Base-by-base conservation (phyloP, 805 yeast genomes). In the Saccharomycopsis fibuligera region DNA sequence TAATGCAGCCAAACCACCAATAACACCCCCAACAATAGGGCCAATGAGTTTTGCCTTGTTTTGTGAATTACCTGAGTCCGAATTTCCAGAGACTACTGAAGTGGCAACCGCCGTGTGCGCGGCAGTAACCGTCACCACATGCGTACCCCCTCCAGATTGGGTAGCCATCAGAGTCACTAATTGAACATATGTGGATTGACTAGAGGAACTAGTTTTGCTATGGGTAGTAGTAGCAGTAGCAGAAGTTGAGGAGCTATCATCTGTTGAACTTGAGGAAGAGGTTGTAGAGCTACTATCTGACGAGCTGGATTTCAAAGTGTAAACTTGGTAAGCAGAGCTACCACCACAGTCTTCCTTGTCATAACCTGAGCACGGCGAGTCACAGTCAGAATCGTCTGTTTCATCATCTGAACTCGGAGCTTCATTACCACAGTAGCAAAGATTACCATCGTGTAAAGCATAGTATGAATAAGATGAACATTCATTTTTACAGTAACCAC, bases 261-360 rank as follows among this genome's bases (percentile, higher is more conserved):
- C 30, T 9, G 45, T 17, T 3, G 47, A 17, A n/a, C n/a, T n/a
- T 10, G 48, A 30, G 5, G 47, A 21, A 5, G 37, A 9, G 14
- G 45, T 12, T 14, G 44, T 24, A 10, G 47, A 10, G 8, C 49
- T 19, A 5, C 40, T n/a, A 2, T 33, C 33, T 4, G 48, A 45
- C 3, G 45, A 5, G 5, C 51, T 35, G 14, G 47, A 27, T 10
- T 40, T 24, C 5, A 40, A 41, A 14, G 33, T 22, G 29, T 21
- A 44, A 6, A 53, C 45, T 23, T 44, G 40, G 58, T 60, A 71
- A 2, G 64, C 63, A 31, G 46, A 42, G 2, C 51, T 8, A 17
- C 76, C 75, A 23, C 76, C 76, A 54, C 76, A 71, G 19, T 44
- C 61, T 19, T 54, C 61, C 1, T 24, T 3, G 12, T 65, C 68